Evolutionary conservation across 495 filamentous ascomycete genomes (phyloP).

Genomic region (Hypoxylon cercidicola): DNA sequence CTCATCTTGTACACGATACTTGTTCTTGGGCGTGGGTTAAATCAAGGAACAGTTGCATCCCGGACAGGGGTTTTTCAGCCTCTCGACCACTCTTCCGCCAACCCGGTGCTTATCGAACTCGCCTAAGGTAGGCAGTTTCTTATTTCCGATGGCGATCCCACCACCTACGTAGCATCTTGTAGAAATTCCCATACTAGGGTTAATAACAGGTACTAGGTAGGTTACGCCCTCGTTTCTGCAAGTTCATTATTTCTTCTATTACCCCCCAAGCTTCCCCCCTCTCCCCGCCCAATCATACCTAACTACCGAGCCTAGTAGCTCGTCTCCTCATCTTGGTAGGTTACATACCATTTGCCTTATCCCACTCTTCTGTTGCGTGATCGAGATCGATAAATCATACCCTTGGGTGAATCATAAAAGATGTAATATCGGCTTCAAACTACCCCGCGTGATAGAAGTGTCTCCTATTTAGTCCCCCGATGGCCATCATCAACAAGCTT

Average conservation of each 20-base stretch:
- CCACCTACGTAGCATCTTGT: neutral
- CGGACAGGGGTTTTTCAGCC: conserved; percentile 35
- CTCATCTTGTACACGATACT: conserved; percentile 3
- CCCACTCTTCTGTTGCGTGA: conserved; percentile 12
- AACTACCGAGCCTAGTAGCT: conserved; percentile 16
- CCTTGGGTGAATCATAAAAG: conserved; percentile 18
- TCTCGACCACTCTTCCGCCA: conserved; percentile 6
- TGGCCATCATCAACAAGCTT: neutral
- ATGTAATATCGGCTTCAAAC: neutral
- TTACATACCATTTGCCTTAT: conserved; percentile 18
- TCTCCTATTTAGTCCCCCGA: neutral
- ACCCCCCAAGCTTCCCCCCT: too few species aligned
- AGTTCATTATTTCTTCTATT: conserved; percentile 3
- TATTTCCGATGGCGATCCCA: conserved; percentile 21
- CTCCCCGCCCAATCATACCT: conserved; percentile 12
- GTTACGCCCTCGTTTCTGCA: conserved; percentile 10
- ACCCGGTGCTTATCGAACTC: conserved; percentile 17
- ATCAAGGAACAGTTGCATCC: conserved; percentile 28
- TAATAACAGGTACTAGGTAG: conserved; percentile 4
- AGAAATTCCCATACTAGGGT: neutral
- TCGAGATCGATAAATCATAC: conserved; percentile 36
- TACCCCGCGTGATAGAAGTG: neutral
- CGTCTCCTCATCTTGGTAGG: conserved; percentile 14
- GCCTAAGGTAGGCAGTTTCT: conserved; percentile 17
- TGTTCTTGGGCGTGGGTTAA: neutral